Evolutionary conservation across 352 stramenopile species (phyloP).

Genomic region (Phytophthora aleatoria): DNA sequence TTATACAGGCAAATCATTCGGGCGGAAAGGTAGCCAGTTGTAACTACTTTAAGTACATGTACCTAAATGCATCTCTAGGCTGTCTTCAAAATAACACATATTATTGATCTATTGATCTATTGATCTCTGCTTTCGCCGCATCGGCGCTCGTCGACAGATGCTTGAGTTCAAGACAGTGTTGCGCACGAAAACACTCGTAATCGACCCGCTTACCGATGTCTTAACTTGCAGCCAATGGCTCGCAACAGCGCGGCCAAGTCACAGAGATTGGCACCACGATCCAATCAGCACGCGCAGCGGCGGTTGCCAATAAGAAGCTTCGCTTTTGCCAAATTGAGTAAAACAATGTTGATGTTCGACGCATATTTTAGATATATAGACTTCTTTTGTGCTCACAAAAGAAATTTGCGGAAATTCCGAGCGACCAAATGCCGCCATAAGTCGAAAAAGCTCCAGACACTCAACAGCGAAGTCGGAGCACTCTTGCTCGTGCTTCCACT

Average conservation of each 20-base stretch:
- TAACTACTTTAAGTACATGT: too few relatives aligned
- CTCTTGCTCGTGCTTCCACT: background rate
- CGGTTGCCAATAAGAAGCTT: background rate
- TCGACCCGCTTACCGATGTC: conserved; percentile 26
- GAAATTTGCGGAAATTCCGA: background rate
- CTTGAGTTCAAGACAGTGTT: background rate
- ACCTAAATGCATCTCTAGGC: too few relatives aligned
- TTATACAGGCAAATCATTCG: too few relatives aligned
- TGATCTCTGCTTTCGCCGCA: too few relatives aligned
- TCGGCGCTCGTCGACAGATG: conserved; percentile 17
- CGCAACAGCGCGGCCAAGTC: conserved; percentile 14
- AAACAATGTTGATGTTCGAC: background rate
- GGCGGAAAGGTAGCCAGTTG: too few relatives aligned
- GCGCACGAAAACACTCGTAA: conserved; percentile 17
- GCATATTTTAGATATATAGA: background rate
- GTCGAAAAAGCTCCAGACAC: conserved; percentile 23
- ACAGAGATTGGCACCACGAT: conserved; percentile 1
- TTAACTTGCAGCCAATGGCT: conserved; percentile 25
- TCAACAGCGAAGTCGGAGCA: background rate
- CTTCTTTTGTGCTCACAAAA: background rate
- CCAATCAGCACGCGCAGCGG: conserved; percentile 12
- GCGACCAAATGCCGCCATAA: conserved; percentile 14
- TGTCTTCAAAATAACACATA: too few relatives aligned
- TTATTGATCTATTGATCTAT: too few relatives aligned
- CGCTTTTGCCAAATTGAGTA: background rate